Conservation (phyloP, 78 protist species). For the Guillardia theta region DNA sequence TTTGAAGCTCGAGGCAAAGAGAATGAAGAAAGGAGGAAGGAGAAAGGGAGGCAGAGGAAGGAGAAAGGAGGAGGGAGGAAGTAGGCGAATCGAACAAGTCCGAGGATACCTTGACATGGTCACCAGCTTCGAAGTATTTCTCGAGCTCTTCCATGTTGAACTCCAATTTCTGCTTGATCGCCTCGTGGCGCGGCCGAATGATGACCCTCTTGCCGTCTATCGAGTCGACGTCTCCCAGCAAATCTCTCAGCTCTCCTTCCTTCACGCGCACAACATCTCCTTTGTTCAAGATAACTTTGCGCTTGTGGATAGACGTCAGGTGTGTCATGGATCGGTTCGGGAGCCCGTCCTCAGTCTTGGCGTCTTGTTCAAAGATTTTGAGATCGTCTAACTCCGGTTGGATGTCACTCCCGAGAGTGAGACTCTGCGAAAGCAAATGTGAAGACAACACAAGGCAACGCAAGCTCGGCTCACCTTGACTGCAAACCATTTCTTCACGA, state of each 20-base stretch:
- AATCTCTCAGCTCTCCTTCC: background rate
- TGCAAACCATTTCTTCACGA: background rate
- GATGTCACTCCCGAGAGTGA: background rate
- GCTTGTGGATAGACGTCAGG: background rate
- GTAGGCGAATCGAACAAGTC: too few species aligned
- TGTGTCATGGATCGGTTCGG: background rate
- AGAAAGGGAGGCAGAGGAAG: too few species aligned
- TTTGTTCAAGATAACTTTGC: background rate
- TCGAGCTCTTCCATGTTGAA: background rate
- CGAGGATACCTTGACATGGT: constrained; percentile 11
- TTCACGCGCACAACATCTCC: constrained; percentile 5
- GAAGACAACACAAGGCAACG: too few species aligned
- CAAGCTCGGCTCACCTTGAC: too few species aligned
- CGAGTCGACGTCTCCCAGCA: background rate
- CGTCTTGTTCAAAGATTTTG: background rate
- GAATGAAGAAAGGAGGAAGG: too few species aligned
- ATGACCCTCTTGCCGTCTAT: background rate
- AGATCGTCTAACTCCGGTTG: background rate
- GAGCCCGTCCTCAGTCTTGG: background rate
- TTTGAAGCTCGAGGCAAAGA: too few species aligned
- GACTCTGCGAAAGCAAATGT: too few species aligned
- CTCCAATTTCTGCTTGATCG: constrained; percentile 15
- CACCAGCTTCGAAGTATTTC: background rate
- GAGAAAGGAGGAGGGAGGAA: too few species aligned
- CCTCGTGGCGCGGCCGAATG: background rate